phyloP scores from a whole-genome alignment of 2,329 filamentous ascomycete genomes.

The Fusarium xylarioides region DNA sequence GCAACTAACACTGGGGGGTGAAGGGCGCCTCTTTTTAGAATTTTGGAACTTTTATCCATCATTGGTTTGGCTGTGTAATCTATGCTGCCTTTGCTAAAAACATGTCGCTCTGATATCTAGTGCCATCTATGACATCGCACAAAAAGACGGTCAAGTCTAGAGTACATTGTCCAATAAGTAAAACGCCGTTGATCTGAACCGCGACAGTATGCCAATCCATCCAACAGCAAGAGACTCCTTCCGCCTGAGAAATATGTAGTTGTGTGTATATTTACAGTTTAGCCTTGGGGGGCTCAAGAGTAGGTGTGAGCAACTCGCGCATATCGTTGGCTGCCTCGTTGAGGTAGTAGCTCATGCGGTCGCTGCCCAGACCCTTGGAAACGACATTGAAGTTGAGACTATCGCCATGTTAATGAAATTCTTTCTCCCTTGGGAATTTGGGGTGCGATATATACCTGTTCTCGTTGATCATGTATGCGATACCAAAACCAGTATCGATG shows the following conservation, averaged over 20 bases:
- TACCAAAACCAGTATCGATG: constrained; percentile 93
- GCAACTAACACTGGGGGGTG: constrained; percentile 7
- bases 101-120: constrained; percentile 6
- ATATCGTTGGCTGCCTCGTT: constrained; percentile 94
- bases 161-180: constrained; percentile 5
- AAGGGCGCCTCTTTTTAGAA: neutral
- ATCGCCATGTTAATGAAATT: constrained; percentile 27
- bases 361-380: constrained; percentile 88
- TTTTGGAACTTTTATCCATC: constrained; percentile 4
- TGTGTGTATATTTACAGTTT: constrained; percentile 72
- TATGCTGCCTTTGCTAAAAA: neutral
- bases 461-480: constrained; percentile 99
- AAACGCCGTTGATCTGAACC: neutral
- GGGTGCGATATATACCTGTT: constrained; percentile 70
- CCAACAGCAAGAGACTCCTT: neutral
- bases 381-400: constrained; percentile 99
- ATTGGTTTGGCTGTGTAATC: neutral
- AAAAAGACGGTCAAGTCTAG: constrained; percentile 18
- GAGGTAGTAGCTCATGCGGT: constrained; percentile 95
- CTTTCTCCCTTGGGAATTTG: neutral
- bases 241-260: neutral
- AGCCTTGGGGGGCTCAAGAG: constrained; percentile 81
- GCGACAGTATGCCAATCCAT: neutral
- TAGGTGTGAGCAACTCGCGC: constrained; percentile 83
- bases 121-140: neutral